Evolutionary conservation across 2,329 filamentous ascomycete species (phyloP).

Genomic region (Phaeosphaeriaceae sp.): DNA sequence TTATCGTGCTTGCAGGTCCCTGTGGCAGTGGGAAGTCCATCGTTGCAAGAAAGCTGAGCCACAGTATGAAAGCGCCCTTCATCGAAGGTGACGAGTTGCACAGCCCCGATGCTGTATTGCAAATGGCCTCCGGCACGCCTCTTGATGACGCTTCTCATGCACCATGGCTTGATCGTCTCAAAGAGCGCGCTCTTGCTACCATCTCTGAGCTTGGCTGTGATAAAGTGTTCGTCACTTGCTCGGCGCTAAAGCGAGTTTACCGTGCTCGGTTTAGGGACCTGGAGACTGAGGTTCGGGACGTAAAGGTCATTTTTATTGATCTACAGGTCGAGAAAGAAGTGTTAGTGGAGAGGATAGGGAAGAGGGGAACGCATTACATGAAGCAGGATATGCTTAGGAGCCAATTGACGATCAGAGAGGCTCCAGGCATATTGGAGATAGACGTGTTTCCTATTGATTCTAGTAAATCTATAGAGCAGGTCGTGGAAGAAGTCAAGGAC

Average conservation of each 20-base stretch:
- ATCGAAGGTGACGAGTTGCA: constrained; percentile 54
- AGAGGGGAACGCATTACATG: constrained; percentile 48
- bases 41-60: constrained; percentile 40
- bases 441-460: constrained; percentile 46
- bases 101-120: constrained; percentile 38
- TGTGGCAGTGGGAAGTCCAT: constrained; percentile 54
- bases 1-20: constrained; percentile 49
- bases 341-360: constrained; percentile 34
- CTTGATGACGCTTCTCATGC: constrained; percentile 43
- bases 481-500: constrained; percentile 13
- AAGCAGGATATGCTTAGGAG: constrained; percentile 44
- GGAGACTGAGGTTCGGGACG: constrained; percentile 13
- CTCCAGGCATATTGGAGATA: constrained; percentile 32
- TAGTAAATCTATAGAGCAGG: constrained; percentile 7
- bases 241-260: constrained; percentile 46
- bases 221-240: constrained; percentile 49
- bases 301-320: constrained; percentile 44
- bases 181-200: constrained; percentile 24
- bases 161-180: constrained; percentile 25
- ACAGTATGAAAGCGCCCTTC: constrained; percentile 39
- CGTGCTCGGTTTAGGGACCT: constrained; percentile 39
- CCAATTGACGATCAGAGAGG: constrained; percentile 44
- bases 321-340: constrained; percentile 43
- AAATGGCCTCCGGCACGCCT: constrained; percentile 39
- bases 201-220: constrained; percentile 13